Base-by-base conservation (phyloP, 768 basidiomycete species). In the Pleurotus platypus region DNA sequence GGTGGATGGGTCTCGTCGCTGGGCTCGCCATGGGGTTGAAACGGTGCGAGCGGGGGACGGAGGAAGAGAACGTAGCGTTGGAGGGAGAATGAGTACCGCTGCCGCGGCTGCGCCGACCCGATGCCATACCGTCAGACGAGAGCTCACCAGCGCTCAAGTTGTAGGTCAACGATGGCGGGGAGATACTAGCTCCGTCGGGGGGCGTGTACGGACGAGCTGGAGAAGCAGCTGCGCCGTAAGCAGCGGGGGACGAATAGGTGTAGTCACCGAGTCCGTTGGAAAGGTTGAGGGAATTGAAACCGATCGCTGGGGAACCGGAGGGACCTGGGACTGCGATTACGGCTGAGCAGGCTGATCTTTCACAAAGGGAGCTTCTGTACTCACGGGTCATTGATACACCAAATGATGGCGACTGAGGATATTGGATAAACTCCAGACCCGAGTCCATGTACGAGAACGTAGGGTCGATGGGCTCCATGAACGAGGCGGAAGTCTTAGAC, bases 11-110 rank as follows among this genome's bases (percentile, higher is more conserved):
- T 57, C 85, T 76, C 50, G 81, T 77, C 58, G 84, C 75, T 46
- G 83, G 73, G 13, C 81, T 76, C 57, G 80, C 73, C 63, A 91
- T 84, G 4, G 90, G 89, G 74, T 90, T 89, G 78, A 82, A 91
- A 62, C 90, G 88, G 65, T 87, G 86, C 49, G 89, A 88, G 62
- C 88, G 78, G 26, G 87, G 87, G 42, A 89, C 82, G 30, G 84
- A 77, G 24, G 89, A 79, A 61, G 73, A 49, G 26, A 75, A 74
- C 22, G 71, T 69, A 53, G 77, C 73, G 39, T 54, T 54, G 7
- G 51, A 39, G 24, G 78, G 78, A 16, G 78, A 79, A 60, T 74
- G 72, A 39, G 84, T 83, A 58, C 83, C 84, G 66, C 85, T 86
- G 68, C 86, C 86, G 59, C 89, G 87, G 68, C 86, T 87, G 65